Evolutionary conservation across 2,329 filamentous ascomycete species (phyloP).

Genomic region (Sodiomyces alkalinus): DNA sequence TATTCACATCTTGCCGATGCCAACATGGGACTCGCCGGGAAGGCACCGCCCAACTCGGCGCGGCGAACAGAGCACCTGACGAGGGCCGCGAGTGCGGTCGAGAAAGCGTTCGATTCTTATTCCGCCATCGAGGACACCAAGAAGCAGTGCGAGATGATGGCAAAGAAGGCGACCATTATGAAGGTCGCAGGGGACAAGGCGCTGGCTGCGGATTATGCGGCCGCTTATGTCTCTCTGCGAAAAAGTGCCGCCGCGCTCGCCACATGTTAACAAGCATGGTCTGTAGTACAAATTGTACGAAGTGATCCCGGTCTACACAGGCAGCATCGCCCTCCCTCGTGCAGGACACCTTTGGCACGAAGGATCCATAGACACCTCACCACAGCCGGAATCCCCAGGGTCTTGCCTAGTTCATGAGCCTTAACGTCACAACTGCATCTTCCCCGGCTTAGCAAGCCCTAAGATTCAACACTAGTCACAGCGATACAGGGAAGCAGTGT

Average conservation of each 20-base stretch:
- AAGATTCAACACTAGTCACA: too few species aligned
- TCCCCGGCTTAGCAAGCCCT: too few species aligned
- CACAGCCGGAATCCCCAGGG: too few species aligned
- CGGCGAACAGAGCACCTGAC: conserved; percentile 41
- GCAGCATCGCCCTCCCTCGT: too few species aligned
- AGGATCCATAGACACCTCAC: too few species aligned
- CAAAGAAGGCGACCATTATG: conserved; percentile 69
- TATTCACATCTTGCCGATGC: conserved; percentile 63
- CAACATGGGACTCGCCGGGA: conserved; percentile 60
- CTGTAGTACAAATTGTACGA: too few species aligned
- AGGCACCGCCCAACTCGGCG: conserved; percentile 22
- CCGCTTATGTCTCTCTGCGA: conserved; percentile 45
- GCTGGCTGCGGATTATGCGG: conserved; percentile 50
- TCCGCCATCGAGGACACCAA: conserved; percentile 49
- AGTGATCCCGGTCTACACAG: too few species aligned
- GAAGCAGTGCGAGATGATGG: conserved; percentile 65
- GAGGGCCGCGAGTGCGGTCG: conserved; percentile 43
- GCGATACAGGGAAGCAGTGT: too few species aligned
- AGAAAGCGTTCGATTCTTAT: conserved; percentile 49
- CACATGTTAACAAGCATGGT: conserved; percentile 4
- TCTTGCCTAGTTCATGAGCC: too few species aligned
- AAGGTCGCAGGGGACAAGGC: conserved; percentile 49
- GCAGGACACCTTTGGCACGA: too few species aligned
- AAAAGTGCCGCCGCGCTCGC: conserved; percentile 12
- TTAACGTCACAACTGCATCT: too few species aligned